Evolutionary conservation across 495 filamentous ascomycete species (phyloP).

Genomic region (Clavariopsis aquatica): DNA sequence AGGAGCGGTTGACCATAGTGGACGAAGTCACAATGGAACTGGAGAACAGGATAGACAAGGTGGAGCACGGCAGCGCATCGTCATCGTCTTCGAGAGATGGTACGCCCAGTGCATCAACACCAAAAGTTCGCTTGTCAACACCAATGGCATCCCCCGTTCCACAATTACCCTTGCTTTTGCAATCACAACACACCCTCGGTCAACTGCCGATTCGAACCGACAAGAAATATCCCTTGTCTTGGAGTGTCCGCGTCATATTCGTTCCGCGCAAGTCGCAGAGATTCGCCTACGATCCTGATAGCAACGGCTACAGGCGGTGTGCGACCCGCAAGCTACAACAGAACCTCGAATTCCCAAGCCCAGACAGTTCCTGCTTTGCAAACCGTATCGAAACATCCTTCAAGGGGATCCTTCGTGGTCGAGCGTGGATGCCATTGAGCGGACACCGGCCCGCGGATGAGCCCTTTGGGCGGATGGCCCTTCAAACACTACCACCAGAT

Average conservation of each 20-base stretch:
- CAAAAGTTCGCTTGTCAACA: constrained; percentile 16
- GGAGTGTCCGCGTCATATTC: constrained; percentile 38
- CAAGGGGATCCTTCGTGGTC: constrained; percentile 35
- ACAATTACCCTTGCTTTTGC: constrained; percentile 24
- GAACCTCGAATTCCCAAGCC: constrained; percentile 33
- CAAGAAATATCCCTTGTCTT: constrained; percentile 36
- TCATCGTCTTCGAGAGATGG: constrained; percentile 29
- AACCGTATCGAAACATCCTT: constrained; percentile 36
- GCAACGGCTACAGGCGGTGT: constrained; percentile 38
- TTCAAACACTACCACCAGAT: constrained; percentile 34
- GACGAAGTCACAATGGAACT: constrained; percentile 41
- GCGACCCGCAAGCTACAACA: constrained; percentile 38
- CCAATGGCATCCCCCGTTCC: constrained; percentile 25
- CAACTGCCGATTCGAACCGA: constrained; percentile 39
- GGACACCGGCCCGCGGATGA: constrained; percentile 32
- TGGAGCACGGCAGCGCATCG: constrained; percentile 22
- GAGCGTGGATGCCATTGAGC: constrained; percentile 40
- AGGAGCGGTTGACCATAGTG: constrained; percentile 34
- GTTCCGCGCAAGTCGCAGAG: constrained; percentile 35
- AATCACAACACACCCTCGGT: constrained; percentile 23
- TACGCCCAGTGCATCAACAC: constrained; percentile 31
- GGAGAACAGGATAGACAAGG: constrained; percentile 37
- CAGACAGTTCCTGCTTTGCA: constrained; percentile 36
- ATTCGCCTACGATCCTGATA: constrained; percentile 39
- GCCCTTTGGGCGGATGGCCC: constrained; percentile 34